phyloP scores from a whole-genome alignment of 805 yeast genomes.

The Schizosaccharomyces japonicus region DNA sequence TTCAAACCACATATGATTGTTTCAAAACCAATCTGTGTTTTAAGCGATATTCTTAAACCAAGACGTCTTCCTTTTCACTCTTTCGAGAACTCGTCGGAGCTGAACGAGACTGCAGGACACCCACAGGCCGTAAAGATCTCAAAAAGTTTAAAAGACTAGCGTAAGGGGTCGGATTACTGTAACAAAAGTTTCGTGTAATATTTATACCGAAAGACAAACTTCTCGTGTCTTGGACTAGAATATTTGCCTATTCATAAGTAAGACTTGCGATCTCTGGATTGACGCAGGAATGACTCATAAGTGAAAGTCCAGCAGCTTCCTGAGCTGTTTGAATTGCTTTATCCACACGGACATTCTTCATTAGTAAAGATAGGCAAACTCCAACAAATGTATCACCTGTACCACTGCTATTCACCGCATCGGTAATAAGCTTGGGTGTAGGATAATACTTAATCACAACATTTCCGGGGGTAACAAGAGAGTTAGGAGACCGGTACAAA shows the following conservation, averaged over 20 bases:
- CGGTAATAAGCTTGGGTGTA: background rate
- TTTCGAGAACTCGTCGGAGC: no score
- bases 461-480: slow-evolving; percentile 1
- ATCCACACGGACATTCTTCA: slow-evolving; percentile 4
- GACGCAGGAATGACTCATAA: slow-evolving; percentile 12
- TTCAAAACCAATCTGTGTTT: no score
- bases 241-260: background rate
- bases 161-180: no score
- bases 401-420: background rate
- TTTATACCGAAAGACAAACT: no score
- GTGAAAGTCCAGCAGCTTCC: slow-evolving; percentile 17
- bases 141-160: no score
- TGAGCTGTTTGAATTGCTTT: slow-evolving; percentile 17
- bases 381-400: slow-evolving; percentile 4
- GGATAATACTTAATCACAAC: background rate
- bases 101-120: no score
- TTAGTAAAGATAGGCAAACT: background rate
- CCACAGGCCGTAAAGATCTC: no score
- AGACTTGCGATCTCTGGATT: background rate
- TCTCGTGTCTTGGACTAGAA: no score
- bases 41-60: no score
- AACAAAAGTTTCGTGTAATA: no score
- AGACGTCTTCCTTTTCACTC: no score
- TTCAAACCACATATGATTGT: no score
- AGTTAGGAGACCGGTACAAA: background rate